Evolutionary conservation across 768 basidiomycete species (phyloP).

Genomic region (Termitomyces sp.): DNA sequence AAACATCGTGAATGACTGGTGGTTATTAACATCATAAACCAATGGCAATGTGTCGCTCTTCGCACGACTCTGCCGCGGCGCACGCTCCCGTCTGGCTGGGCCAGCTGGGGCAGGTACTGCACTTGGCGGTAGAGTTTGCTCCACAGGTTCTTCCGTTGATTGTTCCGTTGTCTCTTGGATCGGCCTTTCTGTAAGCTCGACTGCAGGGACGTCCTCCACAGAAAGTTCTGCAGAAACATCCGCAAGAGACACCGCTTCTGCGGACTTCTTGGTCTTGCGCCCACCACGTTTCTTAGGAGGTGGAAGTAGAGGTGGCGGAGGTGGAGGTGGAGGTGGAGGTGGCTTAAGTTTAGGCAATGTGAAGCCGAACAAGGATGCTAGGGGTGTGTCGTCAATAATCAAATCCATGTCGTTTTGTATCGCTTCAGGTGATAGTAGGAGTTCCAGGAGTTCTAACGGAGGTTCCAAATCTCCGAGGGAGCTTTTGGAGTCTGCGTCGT

Average conservation of each 20-base stretch:
- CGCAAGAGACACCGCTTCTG: background rate
- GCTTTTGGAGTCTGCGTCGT: background rate
- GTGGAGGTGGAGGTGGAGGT: slow-evolving; percentile 54
- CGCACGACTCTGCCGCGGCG: background rate
- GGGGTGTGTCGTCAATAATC: slow-evolving; percentile 51
- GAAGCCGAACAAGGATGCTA: slow-evolving; percentile 65
- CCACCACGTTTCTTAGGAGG: slow-evolving; percentile 35
- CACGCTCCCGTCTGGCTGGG: slow-evolving; percentile 24
- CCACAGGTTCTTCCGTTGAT: background rate
- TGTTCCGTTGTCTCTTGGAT: background rate
- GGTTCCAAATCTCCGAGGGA: slow-evolving; percentile 77
- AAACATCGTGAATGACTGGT: slow-evolving; percentile 76
- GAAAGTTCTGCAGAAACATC: slow-evolving; percentile 16
- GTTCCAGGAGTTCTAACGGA: slow-evolving; percentile 49
- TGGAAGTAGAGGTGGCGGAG: slow-evolving; percentile 36
- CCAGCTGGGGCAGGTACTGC: slow-evolving; percentile 31
- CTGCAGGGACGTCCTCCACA: background rate
- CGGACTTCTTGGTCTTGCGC: slow-evolving; percentile 30
- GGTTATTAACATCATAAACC: slow-evolving; percentile 69
- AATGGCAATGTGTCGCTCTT: slow-evolving; percentile 44
- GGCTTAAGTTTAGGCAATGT: slow-evolving; percentile 63
- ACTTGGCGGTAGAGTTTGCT: slow-evolving; percentile 33
- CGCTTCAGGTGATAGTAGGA: slow-evolving; percentile 49
- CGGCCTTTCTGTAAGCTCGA: background rate
- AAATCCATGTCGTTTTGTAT: slow-evolving; percentile 54